A percentile compares a stretch with the other conserved stretches of the same genome.
Conservation (phyloP, 2,329 filamentous ascomycete genomes). For the Berkeleyomyces basicola region DNA sequence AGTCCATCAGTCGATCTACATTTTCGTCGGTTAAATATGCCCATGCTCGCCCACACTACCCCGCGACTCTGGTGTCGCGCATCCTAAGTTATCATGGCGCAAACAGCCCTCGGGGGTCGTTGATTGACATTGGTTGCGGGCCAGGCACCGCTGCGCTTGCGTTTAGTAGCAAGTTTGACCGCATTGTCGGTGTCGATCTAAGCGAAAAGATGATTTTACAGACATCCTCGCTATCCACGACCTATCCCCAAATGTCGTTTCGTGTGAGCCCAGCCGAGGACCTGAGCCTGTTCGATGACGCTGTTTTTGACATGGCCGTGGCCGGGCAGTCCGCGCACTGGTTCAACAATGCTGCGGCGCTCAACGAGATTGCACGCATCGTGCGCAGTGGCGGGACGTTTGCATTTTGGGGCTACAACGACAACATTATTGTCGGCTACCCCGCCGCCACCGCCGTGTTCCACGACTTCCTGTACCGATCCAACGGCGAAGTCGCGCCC, state of each 20-base stretch:
- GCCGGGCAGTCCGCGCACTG: conserved; percentile 46
- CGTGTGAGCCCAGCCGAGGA: conserved; percentile 36
- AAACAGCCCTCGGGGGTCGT: conserved; percentile 12
- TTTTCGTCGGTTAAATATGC: conserved; percentile 43
- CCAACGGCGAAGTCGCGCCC: conserved; percentile 25
- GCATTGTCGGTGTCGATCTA: conserved; percentile 38
- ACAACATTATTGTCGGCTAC: conserved; percentile 40
- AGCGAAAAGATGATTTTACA: conserved; percentile 40
- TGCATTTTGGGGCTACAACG: conserved; percentile 52
- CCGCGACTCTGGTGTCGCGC: conserved; percentile 33
- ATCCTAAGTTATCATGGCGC: conserved; percentile 36
- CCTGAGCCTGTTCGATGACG: conserved; percentile 31
- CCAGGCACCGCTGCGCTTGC: conserved; percentile 40
- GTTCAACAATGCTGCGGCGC: conserved; percentile 42
- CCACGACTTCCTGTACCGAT: conserved; percentile 34
- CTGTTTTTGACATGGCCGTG: conserved; percentile 34
- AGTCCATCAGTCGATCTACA: conserved; percentile 30
- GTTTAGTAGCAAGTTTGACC: conserved; percentile 35
- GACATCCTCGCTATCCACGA: conserved; percentile 22
- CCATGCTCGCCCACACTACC: conserved; percentile 42
- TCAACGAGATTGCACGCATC: conserved; percentile 37
- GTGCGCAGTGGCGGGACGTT: conserved; percentile 38
- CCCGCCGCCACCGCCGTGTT: conserved; percentile 36
- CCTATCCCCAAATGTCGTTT: conserved; percentile 23
- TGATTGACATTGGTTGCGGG: conserved; percentile 47